Evolutionary conservation across 2,329 filamentous ascomycete genomes (phyloP), one percentile per base, ranked within the genome.

Genomic region (Hypoxylon sp.): DNA sequence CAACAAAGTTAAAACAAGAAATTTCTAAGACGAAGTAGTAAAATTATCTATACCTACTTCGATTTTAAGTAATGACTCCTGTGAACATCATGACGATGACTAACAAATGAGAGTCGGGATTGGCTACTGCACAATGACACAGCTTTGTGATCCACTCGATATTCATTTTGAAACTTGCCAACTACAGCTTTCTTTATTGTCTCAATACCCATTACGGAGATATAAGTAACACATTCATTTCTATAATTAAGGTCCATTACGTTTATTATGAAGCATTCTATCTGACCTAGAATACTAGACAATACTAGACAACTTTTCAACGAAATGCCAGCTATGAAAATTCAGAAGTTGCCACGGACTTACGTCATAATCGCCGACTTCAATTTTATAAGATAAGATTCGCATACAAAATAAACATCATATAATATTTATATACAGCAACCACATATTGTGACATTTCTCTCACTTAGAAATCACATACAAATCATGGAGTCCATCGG

Each of bases 401-500:
- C 28, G 28, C 38, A 19, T 50, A 48, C 34, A 67, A 46, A n/a
- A 50, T 46, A 49, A 53, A 23, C 25, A 30, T 14, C 17, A 32
- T 38, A 52, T 32, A 23, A 23, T n/a, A 45, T 23, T n/a, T 17
- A 19, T 30, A 38, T 53, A 53, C 23, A 38, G 25, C 28, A 45
- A 46, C 25, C 2, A 13, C 36, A 32, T 23, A 32, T 36, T 34
- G 25, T 55, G 13, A 49, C 23, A 30, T 28, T 41, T 38, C 43
- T 25, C 46, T 17, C 25, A 17, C n/a, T 7, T 2, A 38, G 17
- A 25, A 36, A 19, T 28, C 28, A n/a, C 11, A 46, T 19, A 58
- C 34, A 2, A 14, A 58, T 14, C 4, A 59, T 58, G 48, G 45
- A 56, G 17, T 41, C 23, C 19, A 70, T 75, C 55, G 63, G 64